Conservation (phyloP, 2,329 filamentous ascomycete genomes). For the Penicillium concentricum region DNA sequence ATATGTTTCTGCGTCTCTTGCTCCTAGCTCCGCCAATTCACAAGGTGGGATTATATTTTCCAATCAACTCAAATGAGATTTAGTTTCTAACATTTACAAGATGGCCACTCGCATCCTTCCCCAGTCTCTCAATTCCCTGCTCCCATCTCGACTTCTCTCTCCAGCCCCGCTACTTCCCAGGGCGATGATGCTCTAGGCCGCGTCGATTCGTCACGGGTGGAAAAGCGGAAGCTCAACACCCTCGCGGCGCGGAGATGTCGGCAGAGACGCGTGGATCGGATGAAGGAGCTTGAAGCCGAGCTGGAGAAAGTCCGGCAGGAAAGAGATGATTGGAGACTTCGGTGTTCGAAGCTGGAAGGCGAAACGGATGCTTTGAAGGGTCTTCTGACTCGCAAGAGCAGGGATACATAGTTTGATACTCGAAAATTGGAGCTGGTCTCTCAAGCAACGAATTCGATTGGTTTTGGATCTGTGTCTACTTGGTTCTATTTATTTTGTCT, state of each 20-base stretch:
- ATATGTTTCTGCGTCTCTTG: conserved; percentile 10
- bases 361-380: conserved; percentile 36
- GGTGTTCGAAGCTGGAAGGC: conserved; percentile 37
- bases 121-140: conserved; percentile 18
- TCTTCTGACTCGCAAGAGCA: conserved; percentile 21
- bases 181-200: conserved; percentile 13
- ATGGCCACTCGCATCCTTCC: conserved; percentile 20
- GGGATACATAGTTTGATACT: conserved; percentile 9
- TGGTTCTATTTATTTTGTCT: not conserved
- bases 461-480: not conserved
- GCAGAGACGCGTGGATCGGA: conserved; percentile 35
- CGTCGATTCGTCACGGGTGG: conserved; percentile 26
- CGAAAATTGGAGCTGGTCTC: conserved; percentile 13
- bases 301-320: conserved; percentile 33
- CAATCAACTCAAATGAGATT: not conserved
- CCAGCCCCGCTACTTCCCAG: conserved; percentile 21
- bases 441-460: not conserved
- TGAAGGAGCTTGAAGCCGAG: conserved; percentile 35
- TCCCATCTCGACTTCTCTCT: conserved; percentile 15
- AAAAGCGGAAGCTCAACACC: conserved; percentile 38
- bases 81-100: conserved; percentile 12
- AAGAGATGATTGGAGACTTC: conserved; percentile 36
- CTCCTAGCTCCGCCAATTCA: conserved; percentile 19
- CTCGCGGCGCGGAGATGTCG: conserved; percentile 38
- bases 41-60: conserved; percentile 12